A percentile compares a stretch with the other conserved stretches of the same genome.
phyloP scores from a whole-genome alignment of 192 early-diverging fungal genomes.

The Chytriomyces hyalinus region DNA sequence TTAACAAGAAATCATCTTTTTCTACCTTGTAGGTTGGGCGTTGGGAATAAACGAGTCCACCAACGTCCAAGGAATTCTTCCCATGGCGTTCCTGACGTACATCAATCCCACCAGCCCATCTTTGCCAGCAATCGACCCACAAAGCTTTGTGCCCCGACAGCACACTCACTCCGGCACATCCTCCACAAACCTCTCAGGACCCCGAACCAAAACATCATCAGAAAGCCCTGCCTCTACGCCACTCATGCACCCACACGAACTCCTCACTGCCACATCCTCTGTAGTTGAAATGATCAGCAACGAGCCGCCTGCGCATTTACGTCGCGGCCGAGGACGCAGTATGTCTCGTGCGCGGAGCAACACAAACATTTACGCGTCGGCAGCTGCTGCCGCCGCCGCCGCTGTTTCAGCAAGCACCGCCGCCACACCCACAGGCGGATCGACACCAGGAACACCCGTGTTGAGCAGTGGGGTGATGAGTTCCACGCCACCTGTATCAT shows the following conservation, averaged over 20 bases:
- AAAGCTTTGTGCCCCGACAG: constrained; percentile 22
- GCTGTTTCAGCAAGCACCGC: not conserved
- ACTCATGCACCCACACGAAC: not conserved
- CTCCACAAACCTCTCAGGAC: not conserved
- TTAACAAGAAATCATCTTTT: not conserved
- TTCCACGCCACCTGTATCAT: not conserved
- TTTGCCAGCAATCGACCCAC: constrained; percentile 24
- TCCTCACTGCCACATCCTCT: not conserved
- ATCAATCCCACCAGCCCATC: constrained; percentile 27
- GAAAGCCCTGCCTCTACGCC: not conserved
- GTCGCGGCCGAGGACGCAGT: not conserved
- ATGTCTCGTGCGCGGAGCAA: not conserved
- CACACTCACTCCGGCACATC: not conserved
- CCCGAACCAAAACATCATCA: not conserved
- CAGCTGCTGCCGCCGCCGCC: no score
- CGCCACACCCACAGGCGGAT: not conserved
- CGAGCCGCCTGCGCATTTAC: not conserved
- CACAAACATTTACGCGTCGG: not conserved
- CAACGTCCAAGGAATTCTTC: constrained; percentile 29
- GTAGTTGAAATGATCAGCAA: not conserved
- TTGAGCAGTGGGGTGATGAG: not conserved
- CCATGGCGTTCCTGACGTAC: constrained; percentile 35
- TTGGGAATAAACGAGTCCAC: constrained; percentile 27
- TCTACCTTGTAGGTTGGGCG: constrained; percentile 10
- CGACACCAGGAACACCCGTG: not conserved